phyloP scores from a whole-genome alignment of 176 grass and related monocot species.

The Zizania latifolia region DNA sequence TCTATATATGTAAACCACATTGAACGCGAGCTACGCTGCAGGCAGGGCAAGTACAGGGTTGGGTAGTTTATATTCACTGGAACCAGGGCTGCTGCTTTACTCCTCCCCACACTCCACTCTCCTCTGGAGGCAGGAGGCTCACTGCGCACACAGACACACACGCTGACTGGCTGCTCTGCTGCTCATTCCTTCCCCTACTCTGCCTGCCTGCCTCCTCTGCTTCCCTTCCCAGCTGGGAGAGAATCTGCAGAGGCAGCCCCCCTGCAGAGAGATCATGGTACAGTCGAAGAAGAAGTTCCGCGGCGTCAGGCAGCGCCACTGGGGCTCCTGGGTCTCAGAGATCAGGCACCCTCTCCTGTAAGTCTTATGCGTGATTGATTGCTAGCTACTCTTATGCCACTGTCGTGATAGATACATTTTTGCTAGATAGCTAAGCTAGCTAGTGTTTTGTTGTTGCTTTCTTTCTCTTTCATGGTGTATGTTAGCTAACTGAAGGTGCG shows the following conservation, averaged over 20 bases:
- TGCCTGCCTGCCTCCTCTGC: constrained; percentile 25
- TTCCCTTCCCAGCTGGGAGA: background rate
- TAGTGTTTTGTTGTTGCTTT: background rate
- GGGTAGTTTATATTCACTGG: constrained; percentile 54
- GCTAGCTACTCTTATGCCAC: background rate
- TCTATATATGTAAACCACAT: constrained; percentile 19
- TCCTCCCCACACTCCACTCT: constrained; percentile 14
- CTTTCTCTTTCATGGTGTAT: background rate
- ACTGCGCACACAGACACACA: background rate
- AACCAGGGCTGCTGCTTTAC: background rate
- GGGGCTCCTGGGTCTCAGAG: constrained; percentile 99
- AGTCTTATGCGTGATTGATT: constrained; percentile 7
- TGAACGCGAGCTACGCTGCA: constrained; percentile 31
- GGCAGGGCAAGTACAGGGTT: constrained; percentile 21
- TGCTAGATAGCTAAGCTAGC: background rate
- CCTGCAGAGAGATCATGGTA: constrained; percentile 52
- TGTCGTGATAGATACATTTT: constrained; percentile 36
- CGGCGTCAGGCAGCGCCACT: constrained; percentile 99
- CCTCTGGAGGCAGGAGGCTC: constrained; percentile 8
- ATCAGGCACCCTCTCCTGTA: constrained; percentile 98
- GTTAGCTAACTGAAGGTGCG: background rate
- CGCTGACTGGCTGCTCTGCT: constrained; percentile 14
- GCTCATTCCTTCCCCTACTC: constrained; percentile 44
- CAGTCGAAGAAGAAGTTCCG: constrained; percentile 97
- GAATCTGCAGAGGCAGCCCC: constrained; percentile 8